A percentile compares a stretch with the other conserved stretches of the same genome.
Evolutionary conservation across 208 protist genomes (phyloP).

Genomic region (Leishmania aethiopica): DNA sequence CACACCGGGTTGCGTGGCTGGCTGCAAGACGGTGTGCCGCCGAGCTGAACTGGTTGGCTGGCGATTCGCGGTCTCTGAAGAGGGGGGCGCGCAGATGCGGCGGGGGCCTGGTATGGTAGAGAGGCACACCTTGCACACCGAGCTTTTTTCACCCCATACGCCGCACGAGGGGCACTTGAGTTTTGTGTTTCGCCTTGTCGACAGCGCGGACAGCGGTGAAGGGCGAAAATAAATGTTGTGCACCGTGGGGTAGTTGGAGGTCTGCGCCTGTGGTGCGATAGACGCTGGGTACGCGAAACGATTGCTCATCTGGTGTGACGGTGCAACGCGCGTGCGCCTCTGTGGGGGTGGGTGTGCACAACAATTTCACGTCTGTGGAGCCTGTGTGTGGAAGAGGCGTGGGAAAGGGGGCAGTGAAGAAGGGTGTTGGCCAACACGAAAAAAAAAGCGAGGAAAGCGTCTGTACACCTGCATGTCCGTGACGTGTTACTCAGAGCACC

Average conservation of each 20-base stretch:
- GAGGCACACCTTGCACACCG: conserved; percentile 20
- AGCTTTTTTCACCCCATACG: conserved; percentile 28
- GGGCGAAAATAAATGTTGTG: conserved; percentile 26
- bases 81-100: conserved; percentile 3
- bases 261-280: conserved; percentile 26
- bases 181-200: conserved; percentile 19
- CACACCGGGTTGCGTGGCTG: neutral
- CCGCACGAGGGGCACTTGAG: conserved; percentile 30
- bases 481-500: neutral
- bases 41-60: neutral
- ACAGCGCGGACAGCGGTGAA: neutral
- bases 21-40: neutral
- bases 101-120: conserved; percentile 19
- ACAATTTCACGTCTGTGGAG: neutral
- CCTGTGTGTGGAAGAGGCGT: neutral
- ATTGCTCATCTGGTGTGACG: conserved; percentile 1
- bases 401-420: neutral
- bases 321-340: neutral
- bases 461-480: neutral
- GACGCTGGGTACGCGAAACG: neutral
- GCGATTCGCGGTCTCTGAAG: neutral
- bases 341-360: neutral
- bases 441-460: neutral
- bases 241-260: conserved; percentile 29
- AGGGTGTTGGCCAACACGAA: neutral